phyloP scores from a whole-genome alignment of 495 filamentous ascomycete species.

The Neurospora pannonica region DNA sequence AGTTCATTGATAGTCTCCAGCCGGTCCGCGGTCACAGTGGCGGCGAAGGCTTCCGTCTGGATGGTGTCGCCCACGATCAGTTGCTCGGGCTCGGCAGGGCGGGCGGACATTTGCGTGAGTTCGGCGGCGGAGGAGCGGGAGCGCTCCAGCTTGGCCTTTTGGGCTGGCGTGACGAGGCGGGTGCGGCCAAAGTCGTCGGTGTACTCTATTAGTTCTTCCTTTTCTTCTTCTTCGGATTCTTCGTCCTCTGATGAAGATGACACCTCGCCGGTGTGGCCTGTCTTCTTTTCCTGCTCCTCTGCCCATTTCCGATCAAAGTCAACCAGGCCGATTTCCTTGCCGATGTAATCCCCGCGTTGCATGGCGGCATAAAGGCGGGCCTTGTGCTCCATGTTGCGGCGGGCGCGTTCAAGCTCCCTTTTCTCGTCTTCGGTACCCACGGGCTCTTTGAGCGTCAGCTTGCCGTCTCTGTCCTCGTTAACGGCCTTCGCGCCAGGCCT shows the following conservation, averaged over 20 bases:
- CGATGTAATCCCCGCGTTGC: slow-evolving; percentile 61
- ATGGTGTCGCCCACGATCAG: slow-evolving; percentile 78
- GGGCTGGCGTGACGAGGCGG: slow-evolving; percentile 52
- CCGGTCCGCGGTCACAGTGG: slow-evolving; percentile 42
- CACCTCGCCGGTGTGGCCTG: slow-evolving; percentile 22
- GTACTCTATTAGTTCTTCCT: slow-evolving; percentile 63
- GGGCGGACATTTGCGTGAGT: slow-evolving; percentile 35
- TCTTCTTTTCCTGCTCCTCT: slow-evolving; percentile 40
- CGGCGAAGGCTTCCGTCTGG: slow-evolving; percentile 71
- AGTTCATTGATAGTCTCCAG: slow-evolving; percentile 51
- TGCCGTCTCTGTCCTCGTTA: slow-evolving; percentile 11
- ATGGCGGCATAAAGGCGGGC: slow-evolving; percentile 72
- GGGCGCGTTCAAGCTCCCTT: slow-evolving; percentile 45
- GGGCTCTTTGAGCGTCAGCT: slow-evolving; percentile 32
- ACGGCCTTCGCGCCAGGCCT: slow-evolving; percentile 30
- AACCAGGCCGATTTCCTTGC: slow-evolving; percentile 53
- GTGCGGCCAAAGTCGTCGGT: slow-evolving; percentile 84
- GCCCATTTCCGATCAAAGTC: slow-evolving; percentile 97
- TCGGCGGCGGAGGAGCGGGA: slow-evolving; percentile 36
- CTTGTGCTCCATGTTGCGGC: slow-evolving; percentile 78
- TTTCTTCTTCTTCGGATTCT: slow-evolving; percentile 28
- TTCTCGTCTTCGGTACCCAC: slow-evolving; percentile 37
- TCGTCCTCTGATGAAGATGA: slow-evolving; percentile 33
- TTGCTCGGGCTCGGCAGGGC: slow-evolving; percentile 53
- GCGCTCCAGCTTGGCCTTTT: slow-evolving; percentile 49